These are phyloP conservation scores for Aspergillus taichungensis DNA, from an alignment of 495 filamentous ascomycete species.

Conservation along the genomic window DNA sequence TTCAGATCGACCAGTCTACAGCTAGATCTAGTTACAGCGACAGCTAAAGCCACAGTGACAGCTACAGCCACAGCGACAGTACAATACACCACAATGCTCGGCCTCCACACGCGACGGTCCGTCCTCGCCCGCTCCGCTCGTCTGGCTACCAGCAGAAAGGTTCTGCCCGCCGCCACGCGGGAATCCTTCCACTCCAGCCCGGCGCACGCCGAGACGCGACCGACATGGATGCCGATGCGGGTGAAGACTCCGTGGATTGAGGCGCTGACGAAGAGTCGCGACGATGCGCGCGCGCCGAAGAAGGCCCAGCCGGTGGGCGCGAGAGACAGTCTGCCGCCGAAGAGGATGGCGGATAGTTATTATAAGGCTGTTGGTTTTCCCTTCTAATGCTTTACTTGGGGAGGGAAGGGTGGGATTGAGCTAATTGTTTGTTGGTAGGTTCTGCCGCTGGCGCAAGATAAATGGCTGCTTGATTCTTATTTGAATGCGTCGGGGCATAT, in stretches of 20 bases:
- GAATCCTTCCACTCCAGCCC: conserved; percentile 22
- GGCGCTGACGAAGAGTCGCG: conserved; percentile 46
- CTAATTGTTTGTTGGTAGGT: conserved; percentile 34
- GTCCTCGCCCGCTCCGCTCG: no score
- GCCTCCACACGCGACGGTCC: no score
- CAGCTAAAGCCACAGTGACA: no score
- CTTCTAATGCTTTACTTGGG: background rate
- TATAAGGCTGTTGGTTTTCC: conserved; percentile 43
- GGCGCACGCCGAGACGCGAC: conserved; percentile 17
- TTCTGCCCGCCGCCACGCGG: no score
- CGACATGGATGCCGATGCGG: conserved; percentile 43
- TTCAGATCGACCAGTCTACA: no score
- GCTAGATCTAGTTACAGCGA: no score
- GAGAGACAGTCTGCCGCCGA: conserved; percentile 47
- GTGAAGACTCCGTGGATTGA: conserved; percentile 66
- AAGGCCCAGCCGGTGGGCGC: conserved; percentile 20
- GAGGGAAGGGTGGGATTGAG: no score
- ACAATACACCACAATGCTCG: no score
- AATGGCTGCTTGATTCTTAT: conserved; percentile 63
- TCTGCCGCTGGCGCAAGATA: conserved; percentile 57
- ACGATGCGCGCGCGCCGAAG: conserved; percentile 24
- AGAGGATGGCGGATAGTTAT: conserved; percentile 58
- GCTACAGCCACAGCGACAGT: no score
- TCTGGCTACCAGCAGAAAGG: no score
- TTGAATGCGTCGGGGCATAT: conserved; percentile 59